Base-by-base conservation (phyloP, 768 basidiomycete genomes). In the Agaricus bisporus region DNA sequence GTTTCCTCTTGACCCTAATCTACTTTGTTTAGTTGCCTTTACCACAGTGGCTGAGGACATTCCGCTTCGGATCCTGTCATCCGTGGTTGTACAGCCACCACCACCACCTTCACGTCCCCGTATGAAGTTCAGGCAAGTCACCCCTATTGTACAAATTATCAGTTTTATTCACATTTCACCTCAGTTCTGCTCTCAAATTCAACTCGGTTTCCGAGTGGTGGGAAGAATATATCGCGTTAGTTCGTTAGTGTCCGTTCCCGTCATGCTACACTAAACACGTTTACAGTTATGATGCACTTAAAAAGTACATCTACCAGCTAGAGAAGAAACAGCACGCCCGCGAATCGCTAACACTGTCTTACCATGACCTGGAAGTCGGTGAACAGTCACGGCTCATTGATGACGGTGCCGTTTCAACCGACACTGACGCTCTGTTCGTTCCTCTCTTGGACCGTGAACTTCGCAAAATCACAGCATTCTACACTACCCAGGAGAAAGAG, bases 161-260 rank as follows among this genome's bases (percentile, higher is more conserved):
- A 22, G 3, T 20, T 32, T n/a, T 1, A 22, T 32, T 7, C 52
- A 0, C 51, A 7, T 32, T 32, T 32, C 32, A 32, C 8, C 5
- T 11, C 32, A 90, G 88, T 61, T 88, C 88, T 29, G 88, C 90
- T 8, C 78, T 94, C 63, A 90, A 91, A 67, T 94, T 94, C 70
- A 95, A 95, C 60, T 88, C 91, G 2, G 87, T 93, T 22, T 75
- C 91, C 0, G 91, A 95, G 48, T 94, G 91, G 91, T 89, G 87
- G 85, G 88, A 91, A 57, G 86, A 92, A 47, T 95, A 95, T 65
- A 90, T 95, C 42, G 81, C 86, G 84, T 92, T 61, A 57, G 88
- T 79, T 22, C 22, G 14, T 36, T 42, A 42, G 25, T 29, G 28
- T 20, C 17, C 32, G 15, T 53, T 20, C 18, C 17, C 8, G 32